These are phyloP conservation scores for Tripterygium wilfordii DNA, from an alignment of 177 flowering plant genomes.

Conservation along the genomic window DNA sequence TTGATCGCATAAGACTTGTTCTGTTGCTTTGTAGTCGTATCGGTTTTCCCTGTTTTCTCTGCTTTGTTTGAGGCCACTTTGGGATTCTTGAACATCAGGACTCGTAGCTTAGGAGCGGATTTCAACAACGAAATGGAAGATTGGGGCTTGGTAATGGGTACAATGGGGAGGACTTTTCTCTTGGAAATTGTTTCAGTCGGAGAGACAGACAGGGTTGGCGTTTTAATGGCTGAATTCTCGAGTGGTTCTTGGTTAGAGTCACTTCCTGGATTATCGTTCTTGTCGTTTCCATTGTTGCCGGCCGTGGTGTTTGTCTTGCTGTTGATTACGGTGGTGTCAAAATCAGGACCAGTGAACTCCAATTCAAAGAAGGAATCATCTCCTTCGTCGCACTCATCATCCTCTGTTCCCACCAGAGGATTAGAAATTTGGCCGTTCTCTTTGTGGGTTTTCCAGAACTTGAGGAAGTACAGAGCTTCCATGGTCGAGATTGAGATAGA, in stretches of 20 bases:
- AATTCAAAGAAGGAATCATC: constrained; percentile 35
- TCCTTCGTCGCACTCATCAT: constrained; percentile 11
- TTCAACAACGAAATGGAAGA: constrained; percentile 34
- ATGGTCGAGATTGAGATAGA: too few species aligned
- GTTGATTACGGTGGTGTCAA: constrained; percentile 4
- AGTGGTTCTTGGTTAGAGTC: not conserved
- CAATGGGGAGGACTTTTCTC: constrained; percentile 29
- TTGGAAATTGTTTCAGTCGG: constrained; percentile 12
- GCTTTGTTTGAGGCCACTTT: not conserved
- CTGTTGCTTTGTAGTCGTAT: constrained; percentile 1
- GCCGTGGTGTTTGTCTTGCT: not conserved
- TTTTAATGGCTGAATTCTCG: not conserved
- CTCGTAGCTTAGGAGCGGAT: constrained; percentile 31
- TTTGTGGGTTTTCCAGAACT: constrained; percentile 13
- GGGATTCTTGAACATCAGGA: constrained; percentile 20
- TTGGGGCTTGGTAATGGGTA: constrained; percentile 28
- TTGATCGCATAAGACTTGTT: constrained; percentile 17
- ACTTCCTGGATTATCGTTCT: not conserved
- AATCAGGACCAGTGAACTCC: constrained; percentile 18
- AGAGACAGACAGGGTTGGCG: constrained; percentile 5
- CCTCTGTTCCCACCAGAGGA: not conserved
- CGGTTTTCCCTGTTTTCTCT: constrained; percentile 15
- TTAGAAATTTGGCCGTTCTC: not conserved
- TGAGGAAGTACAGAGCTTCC: constrained; percentile 29
- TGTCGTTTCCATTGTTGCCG: not conserved